phyloP scores from a whole-genome alignment of 2,329 filamentous ascomycete genomes.

The Fusarium sambucinum region DNA sequence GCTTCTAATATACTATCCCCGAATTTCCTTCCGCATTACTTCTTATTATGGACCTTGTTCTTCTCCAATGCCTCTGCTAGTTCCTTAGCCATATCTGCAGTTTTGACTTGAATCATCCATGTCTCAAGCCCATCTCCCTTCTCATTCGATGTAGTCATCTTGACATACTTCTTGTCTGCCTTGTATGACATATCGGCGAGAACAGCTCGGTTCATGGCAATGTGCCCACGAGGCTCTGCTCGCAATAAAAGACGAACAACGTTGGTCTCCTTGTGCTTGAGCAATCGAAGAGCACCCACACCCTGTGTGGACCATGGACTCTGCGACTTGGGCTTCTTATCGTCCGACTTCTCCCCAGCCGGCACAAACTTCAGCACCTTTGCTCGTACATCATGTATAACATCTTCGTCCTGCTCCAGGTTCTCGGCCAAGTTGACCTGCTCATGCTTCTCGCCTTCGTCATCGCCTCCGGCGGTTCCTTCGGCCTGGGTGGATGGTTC shows the following conservation, averaged over 20 bases:
- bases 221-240: slow-evolving; percentile 78
- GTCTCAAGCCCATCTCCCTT: slow-evolving; percentile 71
- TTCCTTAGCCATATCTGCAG: slow-evolving; percentile 66
- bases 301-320: slow-evolving; percentile 77
- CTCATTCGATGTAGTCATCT: slow-evolving; percentile 68
- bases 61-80: slow-evolving; percentile 65
- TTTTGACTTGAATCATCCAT: slow-evolving; percentile 80
- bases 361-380: slow-evolving; percentile 74
- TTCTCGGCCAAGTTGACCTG: slow-evolving; percentile 77
- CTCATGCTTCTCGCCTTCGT: slow-evolving; percentile 71
- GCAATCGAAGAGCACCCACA: slow-evolving; percentile 76
- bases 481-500: slow-evolving; percentile 65
- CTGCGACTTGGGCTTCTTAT: slow-evolving; percentile 60
- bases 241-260: slow-evolving; percentile 77
- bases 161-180: slow-evolving; percentile 70
- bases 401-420: slow-evolving; percentile 78
- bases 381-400: slow-evolving; percentile 76
- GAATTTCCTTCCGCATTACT: slow-evolving; percentile 49
- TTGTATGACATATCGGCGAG: slow-evolving; percentile 73
- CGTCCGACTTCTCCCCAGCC: slow-evolving; percentile 61
- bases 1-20: slow-evolving; percentile 45
- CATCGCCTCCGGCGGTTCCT: slow-evolving; percentile 56
- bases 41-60: slow-evolving; percentile 69
- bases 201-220: slow-evolving; percentile 78
- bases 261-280: slow-evolving; percentile 78